phyloP scores from a whole-genome alignment of 805 yeast species.

The Yarrowia sp. region DNA sequence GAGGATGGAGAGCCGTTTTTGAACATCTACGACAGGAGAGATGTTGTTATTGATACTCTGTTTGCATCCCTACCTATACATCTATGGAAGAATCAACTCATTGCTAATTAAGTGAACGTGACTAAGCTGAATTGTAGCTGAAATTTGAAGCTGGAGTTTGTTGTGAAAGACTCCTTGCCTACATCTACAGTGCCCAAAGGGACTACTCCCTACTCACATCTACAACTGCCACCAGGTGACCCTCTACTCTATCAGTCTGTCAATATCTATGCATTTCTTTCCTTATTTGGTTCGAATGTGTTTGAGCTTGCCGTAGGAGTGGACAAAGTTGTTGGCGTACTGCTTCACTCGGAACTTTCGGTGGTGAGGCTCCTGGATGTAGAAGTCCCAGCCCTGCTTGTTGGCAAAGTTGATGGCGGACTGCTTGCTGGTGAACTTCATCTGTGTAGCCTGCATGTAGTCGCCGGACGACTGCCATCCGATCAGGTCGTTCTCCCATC shows the following conservation, averaged over 20 bases:
- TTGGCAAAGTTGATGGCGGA: constrained; percentile 80
- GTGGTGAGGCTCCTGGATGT: constrained; percentile 79
- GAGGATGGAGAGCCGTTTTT: no score
- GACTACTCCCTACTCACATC: no score
- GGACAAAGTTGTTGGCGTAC: constrained; percentile 74
- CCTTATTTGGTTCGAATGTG: constrained; percentile 75
- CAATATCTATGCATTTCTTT: constrained; percentile 37
- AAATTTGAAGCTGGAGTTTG: no score
- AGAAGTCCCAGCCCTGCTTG: constrained; percentile 85
- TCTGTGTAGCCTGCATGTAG: constrained; percentile 76
- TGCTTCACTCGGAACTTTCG: constrained; percentile 78
- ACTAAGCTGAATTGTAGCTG: no score
- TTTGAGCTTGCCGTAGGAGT: constrained; percentile 73
- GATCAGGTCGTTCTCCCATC: constrained; percentile 90
- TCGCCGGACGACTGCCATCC: constrained; percentile 84
- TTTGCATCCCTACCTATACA: no score
- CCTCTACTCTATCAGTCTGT: not conserved
- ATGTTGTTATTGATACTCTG: no score
- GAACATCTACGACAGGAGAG: not conserved
- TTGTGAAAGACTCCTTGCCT: no score
- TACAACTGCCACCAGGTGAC: no score
- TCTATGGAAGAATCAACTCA: no score
- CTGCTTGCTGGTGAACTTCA: constrained; percentile 76
- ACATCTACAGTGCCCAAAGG: no score
- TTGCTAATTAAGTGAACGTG: no score